Percentiles rank a stretch among this genome's conserved stretches.
Conservation (phyloP, 768 basidiomycete genomes). For the Suillus sp. region DNA sequence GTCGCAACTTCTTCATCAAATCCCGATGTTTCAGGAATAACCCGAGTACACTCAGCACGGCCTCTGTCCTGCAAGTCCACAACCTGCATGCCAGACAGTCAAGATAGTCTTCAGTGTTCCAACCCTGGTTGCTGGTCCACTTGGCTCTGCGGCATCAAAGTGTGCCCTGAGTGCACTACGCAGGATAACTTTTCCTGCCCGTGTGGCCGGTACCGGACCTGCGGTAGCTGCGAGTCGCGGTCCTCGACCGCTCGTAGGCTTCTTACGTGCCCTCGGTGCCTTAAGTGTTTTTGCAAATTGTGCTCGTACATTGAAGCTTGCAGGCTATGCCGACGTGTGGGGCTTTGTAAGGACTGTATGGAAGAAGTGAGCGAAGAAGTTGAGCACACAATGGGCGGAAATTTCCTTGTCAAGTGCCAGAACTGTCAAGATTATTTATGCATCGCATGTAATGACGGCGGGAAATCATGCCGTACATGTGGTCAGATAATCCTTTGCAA, state of each 20-base stretch:
- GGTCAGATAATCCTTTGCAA: background rate
- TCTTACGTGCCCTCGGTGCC: conserved; percentile 5
- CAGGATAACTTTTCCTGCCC: conserved; percentile 7
- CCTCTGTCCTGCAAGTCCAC: background rate
- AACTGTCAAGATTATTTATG: background rate
- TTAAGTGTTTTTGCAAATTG: background rate
- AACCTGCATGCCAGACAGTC: background rate
- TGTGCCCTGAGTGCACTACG: conserved; percentile 9
- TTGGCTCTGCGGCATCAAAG: background rate
- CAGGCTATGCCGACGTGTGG: background rate
- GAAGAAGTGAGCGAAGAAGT: background rate
- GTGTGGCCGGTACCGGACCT: conserved; percentile 7
- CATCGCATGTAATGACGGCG: background rate
- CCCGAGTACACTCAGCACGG: conserved; percentile 6
- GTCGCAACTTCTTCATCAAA: background rate
- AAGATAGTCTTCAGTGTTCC: background rate
- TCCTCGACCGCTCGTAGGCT: background rate
- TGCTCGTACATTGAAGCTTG: conserved; percentile 3
- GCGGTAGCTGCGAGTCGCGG: conserved; percentile 6
- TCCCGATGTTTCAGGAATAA: background rate
- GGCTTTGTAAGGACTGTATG: conserved; percentile 11
- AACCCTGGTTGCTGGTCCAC: conserved; percentile 7
- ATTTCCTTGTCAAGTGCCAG: background rate
- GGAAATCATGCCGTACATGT: background rate
- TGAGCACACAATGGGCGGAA: background rate